These are phyloP conservation scores for Sicyos edulis DNA, from an alignment of 306 rosid species.

Conservation along the genomic window DNA sequence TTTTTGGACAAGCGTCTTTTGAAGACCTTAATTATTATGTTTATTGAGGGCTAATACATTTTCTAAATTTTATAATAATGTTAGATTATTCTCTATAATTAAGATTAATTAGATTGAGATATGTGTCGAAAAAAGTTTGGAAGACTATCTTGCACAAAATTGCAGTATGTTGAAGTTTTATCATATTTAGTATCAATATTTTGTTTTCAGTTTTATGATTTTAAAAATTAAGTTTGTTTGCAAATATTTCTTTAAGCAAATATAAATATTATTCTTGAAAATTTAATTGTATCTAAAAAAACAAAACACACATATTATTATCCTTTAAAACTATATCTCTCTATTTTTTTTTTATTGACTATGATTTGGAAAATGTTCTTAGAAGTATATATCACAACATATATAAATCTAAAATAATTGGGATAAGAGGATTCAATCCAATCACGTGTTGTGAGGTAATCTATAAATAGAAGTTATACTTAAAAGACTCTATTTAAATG, in stretches of 20 bases:
- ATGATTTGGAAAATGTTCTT: not conserved
- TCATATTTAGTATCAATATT: not conserved
- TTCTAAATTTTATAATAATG: not conserved
- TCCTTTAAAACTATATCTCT: not conserved
- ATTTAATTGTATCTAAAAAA: not conserved
- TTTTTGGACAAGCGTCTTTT: not conserved
- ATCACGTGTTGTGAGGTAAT: too few relatives aligned
- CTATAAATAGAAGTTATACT: too few relatives aligned
- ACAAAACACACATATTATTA: not conserved
- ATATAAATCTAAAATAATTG: too few relatives aligned
- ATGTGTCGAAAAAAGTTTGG: not conserved
- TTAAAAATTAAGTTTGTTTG: too few relatives aligned
- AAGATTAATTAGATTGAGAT: not conserved
- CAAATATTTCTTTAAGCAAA: not conserved
- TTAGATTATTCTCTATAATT: not conserved
- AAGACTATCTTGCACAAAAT: not conserved
- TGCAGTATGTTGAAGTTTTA: not conserved
- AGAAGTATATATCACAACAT: not conserved
- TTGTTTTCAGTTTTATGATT: not conserved
- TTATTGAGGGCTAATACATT: conserved; percentile 1
- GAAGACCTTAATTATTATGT: not conserved
- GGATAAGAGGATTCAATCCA: too few relatives aligned
- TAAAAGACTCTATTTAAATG: too few relatives aligned
- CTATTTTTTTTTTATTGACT: not conserved
- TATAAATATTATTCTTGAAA: not conserved